Conservation (phyloP, 352 stramenopile species). For the Chrysophaeum taylorii region DNA sequence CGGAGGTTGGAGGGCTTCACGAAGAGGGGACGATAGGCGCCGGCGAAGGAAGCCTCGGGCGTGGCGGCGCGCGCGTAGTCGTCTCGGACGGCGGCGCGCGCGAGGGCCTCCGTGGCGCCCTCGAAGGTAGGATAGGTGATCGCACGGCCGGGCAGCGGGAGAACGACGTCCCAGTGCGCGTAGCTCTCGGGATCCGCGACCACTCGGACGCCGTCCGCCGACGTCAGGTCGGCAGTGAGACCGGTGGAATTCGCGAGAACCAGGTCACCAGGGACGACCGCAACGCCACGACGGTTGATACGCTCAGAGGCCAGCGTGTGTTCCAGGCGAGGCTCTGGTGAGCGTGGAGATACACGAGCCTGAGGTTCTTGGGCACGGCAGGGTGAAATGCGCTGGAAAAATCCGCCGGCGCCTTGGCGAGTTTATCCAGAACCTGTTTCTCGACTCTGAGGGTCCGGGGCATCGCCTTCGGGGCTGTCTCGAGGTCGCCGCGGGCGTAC, state of each 20-base stretch:
- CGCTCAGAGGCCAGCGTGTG: constrained; percentile 69
- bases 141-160: constrained; percentile 84
- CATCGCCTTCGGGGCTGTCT: constrained; percentile 32
- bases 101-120: not conserved
- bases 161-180: constrained; percentile 82
- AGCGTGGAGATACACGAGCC: constrained; percentile 36
- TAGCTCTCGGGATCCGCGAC: constrained; percentile 76
- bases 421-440: constrained; percentile 37
- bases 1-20: not conserved
- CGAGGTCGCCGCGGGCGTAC: not conserved
- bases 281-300: constrained; percentile 53
- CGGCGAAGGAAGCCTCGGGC: not conserved
- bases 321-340: constrained; percentile 96
- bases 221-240: constrained; percentile 28
- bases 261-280: constrained; percentile 74
- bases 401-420: constrained; percentile 27
- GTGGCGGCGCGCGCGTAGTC: not conserved
- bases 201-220: constrained; percentile 47
- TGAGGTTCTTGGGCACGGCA: constrained; percentile 45
- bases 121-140: constrained; percentile 57
- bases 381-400: constrained; percentile 46
- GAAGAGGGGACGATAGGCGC: not conserved
- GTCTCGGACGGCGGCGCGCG: no score
- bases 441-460: constrained; percentile 46
- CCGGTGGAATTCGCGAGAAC: constrained; percentile 50